Base-by-base conservation (phyloP, 148 eudicot species). In the Simmondsia chinensis region DNA sequence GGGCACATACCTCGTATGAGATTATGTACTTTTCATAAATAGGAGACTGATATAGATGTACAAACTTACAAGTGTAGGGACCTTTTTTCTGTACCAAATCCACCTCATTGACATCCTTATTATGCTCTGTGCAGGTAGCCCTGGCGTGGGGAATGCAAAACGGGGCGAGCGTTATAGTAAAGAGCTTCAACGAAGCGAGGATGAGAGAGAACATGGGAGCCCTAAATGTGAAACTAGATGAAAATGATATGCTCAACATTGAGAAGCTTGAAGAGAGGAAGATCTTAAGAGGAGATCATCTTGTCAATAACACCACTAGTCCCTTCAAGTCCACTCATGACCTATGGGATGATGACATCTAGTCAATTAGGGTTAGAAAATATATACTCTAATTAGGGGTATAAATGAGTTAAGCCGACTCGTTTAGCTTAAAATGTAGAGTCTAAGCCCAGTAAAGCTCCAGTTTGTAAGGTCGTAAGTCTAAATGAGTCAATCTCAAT, bases 271-370 rank as follows among this genome's bases (percentile, higher is more conserved):
- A 54, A 12, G 70, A 72, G 59, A 25, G 62, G 63, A 75, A 75
- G 55, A 72, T 75, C 9, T 43, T 75, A 63, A 71, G 75, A 34
- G 85, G 73, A n/a, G 79, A 75, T 18, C 61, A 22, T 34, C 61
- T 65, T 20, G 65, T 71, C 18, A 72, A 75, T 31, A 38, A 53
- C 24, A 74, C 69, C 0, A 75, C 69, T 3, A 79, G 86, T 44
- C 86, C 86, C 7, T 79, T 71, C 52, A 68, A 39, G 56, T 64
- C 68, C 12, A 39, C 71, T 31, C 56, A 74, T 58, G 68, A 71
- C 5, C 43, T 79, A 0, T 79, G 86, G 86, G 86, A 74, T 53
- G 64, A 49, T 33, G 79, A 79, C 54, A 69, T 75, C 41, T 71
- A 48, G 62, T 10, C 17, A 3, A 8, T 11, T 35, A 24, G n/a